Conservation (phyloP, 495 filamentous ascomycete genomes). For the Hypoxylon fuscum region DNA sequence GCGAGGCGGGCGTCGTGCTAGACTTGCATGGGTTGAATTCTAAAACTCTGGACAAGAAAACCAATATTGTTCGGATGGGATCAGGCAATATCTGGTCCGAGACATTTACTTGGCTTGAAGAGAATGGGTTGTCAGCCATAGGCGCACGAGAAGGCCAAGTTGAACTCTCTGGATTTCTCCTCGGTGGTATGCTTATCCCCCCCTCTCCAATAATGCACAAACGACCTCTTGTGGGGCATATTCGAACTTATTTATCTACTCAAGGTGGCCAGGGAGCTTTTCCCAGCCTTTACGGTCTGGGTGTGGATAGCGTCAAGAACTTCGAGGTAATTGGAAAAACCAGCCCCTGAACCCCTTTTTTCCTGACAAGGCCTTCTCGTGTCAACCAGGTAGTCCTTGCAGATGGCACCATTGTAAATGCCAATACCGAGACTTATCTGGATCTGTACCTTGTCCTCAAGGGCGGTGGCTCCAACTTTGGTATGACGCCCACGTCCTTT, state of each 20-base stretch:
- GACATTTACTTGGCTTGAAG: constrained; percentile 5
- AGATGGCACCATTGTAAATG: constrained; percentile 1
- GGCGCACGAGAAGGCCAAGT: constrained; percentile 34
- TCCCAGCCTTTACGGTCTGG: constrained; percentile 48
- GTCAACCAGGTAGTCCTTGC: constrained; percentile 9
- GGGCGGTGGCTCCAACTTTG: constrained; percentile 13
- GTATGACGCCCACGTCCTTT: background rate
- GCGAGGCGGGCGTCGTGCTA: constrained; percentile 49
- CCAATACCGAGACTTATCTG: background rate
- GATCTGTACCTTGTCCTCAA: constrained; percentile 6
- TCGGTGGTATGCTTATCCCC: constrained; percentile 40
- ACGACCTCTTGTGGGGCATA: too few species aligned
- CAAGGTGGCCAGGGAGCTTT: too few species aligned
- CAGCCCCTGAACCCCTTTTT: too few species aligned
- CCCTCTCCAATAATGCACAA: background rate
- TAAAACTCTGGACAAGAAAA: background rate
- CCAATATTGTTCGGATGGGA: background rate
- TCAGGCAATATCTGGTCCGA: constrained; percentile 6
- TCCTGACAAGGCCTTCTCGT: too few species aligned
- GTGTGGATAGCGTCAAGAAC: constrained; percentile 53
- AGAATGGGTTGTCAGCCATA: background rate
- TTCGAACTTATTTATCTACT: too few species aligned
- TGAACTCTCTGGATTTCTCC: constrained; percentile 49
- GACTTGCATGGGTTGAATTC: constrained; percentile 28
- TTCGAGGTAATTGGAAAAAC: too few species aligned